Base-by-base conservation (phyloP, 75 land plant genomes). In the Cunninghamia lanceolata region DNA sequence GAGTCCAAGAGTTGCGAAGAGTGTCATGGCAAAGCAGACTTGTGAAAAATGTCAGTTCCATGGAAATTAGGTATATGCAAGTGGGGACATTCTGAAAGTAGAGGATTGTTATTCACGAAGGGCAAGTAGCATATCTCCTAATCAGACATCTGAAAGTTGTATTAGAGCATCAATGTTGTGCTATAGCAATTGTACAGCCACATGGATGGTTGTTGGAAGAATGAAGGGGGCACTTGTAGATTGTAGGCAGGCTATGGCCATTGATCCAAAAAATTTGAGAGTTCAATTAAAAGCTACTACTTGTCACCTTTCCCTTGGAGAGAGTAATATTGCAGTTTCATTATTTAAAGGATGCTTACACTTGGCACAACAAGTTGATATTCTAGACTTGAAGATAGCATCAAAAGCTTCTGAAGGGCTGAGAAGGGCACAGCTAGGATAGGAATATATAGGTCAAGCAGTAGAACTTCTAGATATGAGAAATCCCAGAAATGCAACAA, bases 141-240 rank as follows among this genome's bases (percentile, higher is more conserved):
- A 85, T 88, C 96, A n/a, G n/a, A n/a, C n/a, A n/a, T n/a, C n/a
- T n/a, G n/a, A n/a, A n/a, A n/a, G n/a, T n/a, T n/a, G n/a, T 83
- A 89, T 89, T 17, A 88, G 93, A 82, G 98, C 94, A 42, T 92
- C 96, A 79, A 94, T 96, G 96, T 86, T 98, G 56, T 98, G 99
- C 85, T 98, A 98, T 85, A 98, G 99, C 87, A 98, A 98, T 85
- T 94, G 99, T 82, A 99, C 99, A 82, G 99, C 97, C 32, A 89
- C 95, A 79, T 86, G 98, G 13, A 96, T 98, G 94, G 91, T 96
- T 38, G 93, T 93, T 89, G 99, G 99, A 25, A 95, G 96, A 88
- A 89, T 96, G 91, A 91, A 94, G 86, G 99, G 94, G 87, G 98
- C 99, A 30, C 85, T 98, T 21, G 86, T 83, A 68, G 99, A n/a